Evolutionary conservation across 2,329 filamentous ascomycete genomes (phyloP).

Genomic region (Leptographium radiaticola): DNA sequence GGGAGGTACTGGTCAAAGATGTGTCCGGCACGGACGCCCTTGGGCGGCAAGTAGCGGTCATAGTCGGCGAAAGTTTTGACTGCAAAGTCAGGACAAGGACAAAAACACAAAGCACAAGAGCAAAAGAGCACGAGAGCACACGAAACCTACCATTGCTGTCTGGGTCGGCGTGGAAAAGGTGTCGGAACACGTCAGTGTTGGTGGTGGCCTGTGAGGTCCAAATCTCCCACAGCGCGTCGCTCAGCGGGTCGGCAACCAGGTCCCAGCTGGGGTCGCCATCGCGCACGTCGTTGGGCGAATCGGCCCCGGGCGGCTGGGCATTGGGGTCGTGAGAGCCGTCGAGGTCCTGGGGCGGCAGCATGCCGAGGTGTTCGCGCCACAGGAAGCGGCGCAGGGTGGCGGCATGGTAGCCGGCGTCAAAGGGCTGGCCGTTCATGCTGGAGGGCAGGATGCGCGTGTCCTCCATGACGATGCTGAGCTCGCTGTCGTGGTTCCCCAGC

Average conservation of each 20-base stretch:
- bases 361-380: conserved; percentile 83
- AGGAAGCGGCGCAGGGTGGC: conserved; percentile 70
- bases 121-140: neutral
- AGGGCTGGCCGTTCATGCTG: conserved; percentile 67
- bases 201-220: conserved; percentile 57
- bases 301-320: conserved; percentile 55
- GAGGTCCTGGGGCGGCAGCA: conserved; percentile 61
- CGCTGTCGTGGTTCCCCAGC: conserved; percentile 78
- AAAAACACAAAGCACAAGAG: neutral
- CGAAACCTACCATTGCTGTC: conserved; percentile 58
- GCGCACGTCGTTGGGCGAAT: conserved; percentile 50
- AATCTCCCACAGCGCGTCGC: conserved; percentile 50
- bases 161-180: conserved; percentile 77
- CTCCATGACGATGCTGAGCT: conserved; percentile 81
- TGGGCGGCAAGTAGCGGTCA: conserved; percentile 59
- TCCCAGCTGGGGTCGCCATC: conserved; percentile 48
- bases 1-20: conserved; percentile 71
- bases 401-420: conserved; percentile 61
- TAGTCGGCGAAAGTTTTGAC: conserved; percentile 87
- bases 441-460: conserved; percentile 60
- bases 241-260: conserved; percentile 59
- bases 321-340: conserved; percentile 59
- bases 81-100: conserved; percentile 15
- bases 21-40: conserved; percentile 68
- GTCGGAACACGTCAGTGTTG: conserved; percentile 65